Conservation (phyloP, 2,329 filamentous ascomycete species). For the Aspergillus alliaceus region DNA sequence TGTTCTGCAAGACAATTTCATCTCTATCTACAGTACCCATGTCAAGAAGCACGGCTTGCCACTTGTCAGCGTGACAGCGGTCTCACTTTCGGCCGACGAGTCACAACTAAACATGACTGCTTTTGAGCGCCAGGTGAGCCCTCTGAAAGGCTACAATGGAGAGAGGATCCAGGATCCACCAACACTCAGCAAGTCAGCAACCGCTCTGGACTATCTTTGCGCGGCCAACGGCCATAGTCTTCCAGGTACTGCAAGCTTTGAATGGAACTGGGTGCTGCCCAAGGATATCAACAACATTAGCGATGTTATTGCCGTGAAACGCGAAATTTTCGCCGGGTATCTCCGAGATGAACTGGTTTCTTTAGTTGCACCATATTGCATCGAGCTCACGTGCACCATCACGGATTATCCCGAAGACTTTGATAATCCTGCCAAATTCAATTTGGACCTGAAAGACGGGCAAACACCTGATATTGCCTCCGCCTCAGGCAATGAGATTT, state of each 20-base stretch:
- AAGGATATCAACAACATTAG: neutral
- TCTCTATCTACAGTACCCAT: neutral
- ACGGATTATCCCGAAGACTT: too few relatives aligned
- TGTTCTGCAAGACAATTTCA: neutral
- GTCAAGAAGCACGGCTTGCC: neutral
- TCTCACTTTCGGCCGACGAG: neutral
- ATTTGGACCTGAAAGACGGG: too few relatives aligned
- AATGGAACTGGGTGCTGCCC: constrained; percentile 7
- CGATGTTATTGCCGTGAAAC: constrained; percentile 7
- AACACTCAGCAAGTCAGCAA: neutral
- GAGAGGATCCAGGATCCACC: neutral
- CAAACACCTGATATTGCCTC: too few relatives aligned
- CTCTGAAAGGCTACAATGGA: neutral
- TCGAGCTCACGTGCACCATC: too few relatives aligned
- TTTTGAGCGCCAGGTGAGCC: neutral
- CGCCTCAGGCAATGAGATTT: too few relatives aligned
- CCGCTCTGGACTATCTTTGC: neutral
- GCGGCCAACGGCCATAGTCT: neutral
- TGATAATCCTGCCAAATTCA: too few relatives aligned
- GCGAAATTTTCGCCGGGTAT: neutral
- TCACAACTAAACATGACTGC: neutral
- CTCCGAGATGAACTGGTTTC: too few relatives aligned
- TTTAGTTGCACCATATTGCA: too few relatives aligned
- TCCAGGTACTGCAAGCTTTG: neutral
- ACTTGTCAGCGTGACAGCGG: neutral